Percentiles rank a stretch among this genome's conserved stretches.
phyloP scores from a whole-genome alignment of 441 rosid genomes.

The Arabidopsis hybrid region DNA sequence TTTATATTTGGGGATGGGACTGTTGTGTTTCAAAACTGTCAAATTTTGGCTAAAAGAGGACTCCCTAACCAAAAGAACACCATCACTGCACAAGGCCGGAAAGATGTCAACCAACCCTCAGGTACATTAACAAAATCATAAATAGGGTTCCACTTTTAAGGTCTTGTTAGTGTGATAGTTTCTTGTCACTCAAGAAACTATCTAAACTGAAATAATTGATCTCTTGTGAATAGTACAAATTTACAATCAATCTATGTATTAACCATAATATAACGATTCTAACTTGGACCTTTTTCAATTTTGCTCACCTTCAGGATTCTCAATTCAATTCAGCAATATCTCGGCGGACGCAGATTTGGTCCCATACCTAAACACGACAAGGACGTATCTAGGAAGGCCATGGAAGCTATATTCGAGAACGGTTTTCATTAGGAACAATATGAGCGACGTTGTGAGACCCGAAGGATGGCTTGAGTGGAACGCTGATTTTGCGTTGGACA shows the following conservation, averaged over 20 bases:
- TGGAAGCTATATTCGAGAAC: slow-evolving; percentile 90
- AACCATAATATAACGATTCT: neutral
- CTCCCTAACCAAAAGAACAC: slow-evolving; percentile 48
- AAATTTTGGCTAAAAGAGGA: slow-evolving; percentile 45
- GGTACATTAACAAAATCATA: slow-evolving; percentile 29
- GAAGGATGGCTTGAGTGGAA: slow-evolving; percentile 95
- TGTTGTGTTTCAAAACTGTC: slow-evolving; percentile 49
- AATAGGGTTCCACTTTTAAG: neutral
- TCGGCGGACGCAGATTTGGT: slow-evolving; percentile 70
- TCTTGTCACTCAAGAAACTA: neutral
- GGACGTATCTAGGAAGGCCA: slow-evolving; percentile 83
- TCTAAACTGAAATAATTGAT: neutral
- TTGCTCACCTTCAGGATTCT: slow-evolving; percentile 58
- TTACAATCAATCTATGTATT: neutral
- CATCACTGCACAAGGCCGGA: slow-evolving; percentile 50
- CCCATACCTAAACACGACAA: slow-evolving; percentile 59
- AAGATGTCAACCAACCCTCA: slow-evolving; percentile 46
- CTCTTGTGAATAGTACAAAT: neutral
- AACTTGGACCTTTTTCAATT: neutral
- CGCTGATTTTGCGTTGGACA: slow-evolving; percentile 55
- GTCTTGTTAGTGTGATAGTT: neutral
- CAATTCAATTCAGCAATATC: slow-evolving; percentile 85
- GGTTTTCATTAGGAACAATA: slow-evolving; percentile 66
- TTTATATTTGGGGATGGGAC: slow-evolving; percentile 51
- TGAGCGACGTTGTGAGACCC: slow-evolving; percentile 62